phyloP scores from a whole-genome alignment of 2,329 filamentous ascomycete species.

The Trichophyton simii region DNA sequence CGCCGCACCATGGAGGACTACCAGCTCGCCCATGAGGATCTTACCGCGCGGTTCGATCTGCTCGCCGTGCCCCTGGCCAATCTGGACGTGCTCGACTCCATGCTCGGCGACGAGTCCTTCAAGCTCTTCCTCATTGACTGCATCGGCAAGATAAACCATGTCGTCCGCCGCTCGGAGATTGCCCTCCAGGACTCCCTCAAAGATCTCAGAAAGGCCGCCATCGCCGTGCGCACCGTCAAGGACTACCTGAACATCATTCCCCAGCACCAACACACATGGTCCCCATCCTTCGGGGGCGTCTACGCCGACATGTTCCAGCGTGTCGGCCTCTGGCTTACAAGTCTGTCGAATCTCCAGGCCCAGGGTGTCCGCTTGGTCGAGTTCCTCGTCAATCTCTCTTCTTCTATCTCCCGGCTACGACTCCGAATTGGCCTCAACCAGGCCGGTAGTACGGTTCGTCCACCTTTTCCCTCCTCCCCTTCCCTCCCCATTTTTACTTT shows the following conservation, averaged over 20 bases:
- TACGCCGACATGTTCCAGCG: conserved; percentile 3
- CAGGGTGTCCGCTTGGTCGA: neutral
- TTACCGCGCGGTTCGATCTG: conserved; percentile 66
- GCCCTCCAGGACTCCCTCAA: conserved; percentile 65
- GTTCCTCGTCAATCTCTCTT: neutral
- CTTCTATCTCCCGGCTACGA: neutral
- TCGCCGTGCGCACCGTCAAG: conserved; percentile 63
- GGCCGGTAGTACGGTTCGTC: neutral
- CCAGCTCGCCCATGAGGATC: conserved; percentile 61
- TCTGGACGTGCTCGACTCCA: conserved; percentile 67
- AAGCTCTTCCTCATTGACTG: conserved; percentile 70
- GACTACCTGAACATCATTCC: conserved; percentile 50
- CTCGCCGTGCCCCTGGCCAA: conserved; percentile 76
- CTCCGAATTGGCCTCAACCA: neutral
- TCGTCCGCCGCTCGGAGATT: conserved; percentile 64
- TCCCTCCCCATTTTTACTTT: neutral
- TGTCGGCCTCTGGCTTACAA: neutral
- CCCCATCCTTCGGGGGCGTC: neutral
- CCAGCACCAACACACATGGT: neutral
- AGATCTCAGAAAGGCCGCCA: conserved; percentile 66
- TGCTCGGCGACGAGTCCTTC: conserved; percentile 75
- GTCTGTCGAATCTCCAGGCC: neutral
- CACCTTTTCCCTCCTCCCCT: neutral
- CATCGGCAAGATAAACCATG: conserved; percentile 83
- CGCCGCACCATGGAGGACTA: conserved; percentile 79